Evolutionary conservation across 192 early-diverging fungal species (phyloP).

Genomic region (Chytriomyces sp.): DNA sequence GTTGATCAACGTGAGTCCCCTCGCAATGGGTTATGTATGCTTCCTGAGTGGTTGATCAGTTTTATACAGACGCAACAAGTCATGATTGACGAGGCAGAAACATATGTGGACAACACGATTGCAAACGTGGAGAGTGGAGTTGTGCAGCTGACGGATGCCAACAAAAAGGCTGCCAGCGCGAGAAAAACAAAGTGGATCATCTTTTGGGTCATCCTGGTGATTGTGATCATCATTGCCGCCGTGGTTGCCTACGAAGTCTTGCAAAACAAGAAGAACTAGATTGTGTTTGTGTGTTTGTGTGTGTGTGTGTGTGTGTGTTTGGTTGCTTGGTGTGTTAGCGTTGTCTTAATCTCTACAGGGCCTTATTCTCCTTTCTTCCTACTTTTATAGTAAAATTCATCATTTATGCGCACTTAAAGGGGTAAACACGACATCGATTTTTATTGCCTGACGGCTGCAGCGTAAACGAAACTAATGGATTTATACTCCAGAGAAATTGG

Average conservation of each 20-base stretch:
- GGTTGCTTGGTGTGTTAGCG: not conserved
- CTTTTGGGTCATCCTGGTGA: constrained; percentile 23
- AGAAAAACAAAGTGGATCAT: constrained; percentile 23
- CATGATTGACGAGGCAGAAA: constrained; percentile 22
- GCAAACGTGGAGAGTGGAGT: not conserved
- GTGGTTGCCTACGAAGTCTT: constrained; percentile 1
- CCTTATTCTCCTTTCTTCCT: too few species aligned
- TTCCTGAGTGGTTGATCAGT: not conserved
- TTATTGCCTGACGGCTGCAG: too few species aligned
- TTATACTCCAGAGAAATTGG: constrained; percentile 41
- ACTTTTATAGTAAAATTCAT: too few species aligned
- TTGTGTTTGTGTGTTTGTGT: not conserved
- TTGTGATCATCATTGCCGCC: constrained; percentile 3
- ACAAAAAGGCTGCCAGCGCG: constrained; percentile 17
- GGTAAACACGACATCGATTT: too few species aligned
- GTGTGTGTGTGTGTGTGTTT: not conserved
- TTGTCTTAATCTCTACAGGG: not conserved
- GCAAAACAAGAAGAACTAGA: not conserved
- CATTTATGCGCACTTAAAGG: too few species aligned
- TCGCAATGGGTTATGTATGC: not conserved
- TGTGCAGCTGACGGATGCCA: constrained; percentile 1
- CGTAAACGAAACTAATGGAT: too few species aligned
- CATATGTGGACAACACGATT: constrained; percentile 10
- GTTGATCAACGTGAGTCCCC: constrained; percentile 12
- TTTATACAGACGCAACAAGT: constrained; percentile 15